Evolutionary conservation across 495 filamentous ascomycete species (phyloP).

Genomic region (Bacidia gigantensis): DNA sequence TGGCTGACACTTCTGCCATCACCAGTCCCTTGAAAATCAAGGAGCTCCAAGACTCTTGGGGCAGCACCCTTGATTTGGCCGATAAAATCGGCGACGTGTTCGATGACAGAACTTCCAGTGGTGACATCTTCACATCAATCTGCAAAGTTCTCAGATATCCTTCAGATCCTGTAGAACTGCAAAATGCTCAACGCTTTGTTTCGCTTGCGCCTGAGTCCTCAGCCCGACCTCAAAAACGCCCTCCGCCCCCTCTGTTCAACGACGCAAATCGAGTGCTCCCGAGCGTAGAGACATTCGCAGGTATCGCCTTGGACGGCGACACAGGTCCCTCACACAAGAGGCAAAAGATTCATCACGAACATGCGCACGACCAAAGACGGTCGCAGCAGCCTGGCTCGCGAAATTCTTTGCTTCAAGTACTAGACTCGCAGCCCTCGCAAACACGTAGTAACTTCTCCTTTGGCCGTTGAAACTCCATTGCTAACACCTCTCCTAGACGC

Average conservation of each 20-base stretch:
- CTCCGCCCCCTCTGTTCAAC: constrained; percentile 2
- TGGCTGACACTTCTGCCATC: constrained; percentile 1
- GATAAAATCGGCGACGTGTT: constrained; percentile 15
- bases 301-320: not conserved
- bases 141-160: constrained; percentile 13
- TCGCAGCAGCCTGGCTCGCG: not conserved
- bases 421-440: constrained; percentile 12
- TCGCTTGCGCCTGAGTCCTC: constrained; percentile 14
- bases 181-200: constrained; percentile 8
- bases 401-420: constrained; percentile 9
- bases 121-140: constrained; percentile 8
- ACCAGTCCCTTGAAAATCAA: constrained; percentile 12
- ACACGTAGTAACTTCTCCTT: constrained; percentile 1
- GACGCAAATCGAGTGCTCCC: not conserved
- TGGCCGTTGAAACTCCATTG: not conserved
- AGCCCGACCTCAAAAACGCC: constrained; percentile 14
- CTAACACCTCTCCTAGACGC: constrained; percentile 4
- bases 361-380: too few species aligned
- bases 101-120: constrained; percentile 11
- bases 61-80: constrained; percentile 8
- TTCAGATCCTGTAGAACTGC: constrained; percentile 5
- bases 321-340: not conserved
- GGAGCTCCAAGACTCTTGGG: constrained; percentile 10
- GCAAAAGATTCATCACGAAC: not conserved
- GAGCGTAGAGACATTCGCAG: not conserved